These are phyloP conservation scores for Cymodocea nodosa DNA, from an alignment of 116 monocot genomes.

Conservation along the genomic window DNA sequence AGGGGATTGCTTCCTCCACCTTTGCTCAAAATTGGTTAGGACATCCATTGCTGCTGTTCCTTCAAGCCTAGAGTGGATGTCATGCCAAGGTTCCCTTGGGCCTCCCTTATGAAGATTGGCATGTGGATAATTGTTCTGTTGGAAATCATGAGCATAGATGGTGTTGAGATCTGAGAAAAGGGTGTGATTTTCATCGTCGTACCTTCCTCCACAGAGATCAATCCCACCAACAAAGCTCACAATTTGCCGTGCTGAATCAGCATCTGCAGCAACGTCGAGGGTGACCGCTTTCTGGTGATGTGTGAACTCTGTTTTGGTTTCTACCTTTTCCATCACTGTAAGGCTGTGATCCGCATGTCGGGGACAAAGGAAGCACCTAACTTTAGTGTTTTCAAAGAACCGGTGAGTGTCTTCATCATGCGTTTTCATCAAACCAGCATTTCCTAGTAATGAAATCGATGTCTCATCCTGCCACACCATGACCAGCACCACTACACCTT, in stretches of 20 bases:
- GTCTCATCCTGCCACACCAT: slow-evolving; percentile 63
- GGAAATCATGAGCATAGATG: not conserved
- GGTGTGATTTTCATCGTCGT: slow-evolving; percentile 35
- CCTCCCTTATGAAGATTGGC: too few relatives aligned
- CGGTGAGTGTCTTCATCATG: slow-evolving; percentile 32
- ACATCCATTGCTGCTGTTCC: slow-evolving; percentile 29
- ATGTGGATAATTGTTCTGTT: too few relatives aligned
- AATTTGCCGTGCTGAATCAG: slow-evolving; percentile 1
- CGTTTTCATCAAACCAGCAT: slow-evolving; percentile 24
- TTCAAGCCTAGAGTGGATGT: too few relatives aligned
- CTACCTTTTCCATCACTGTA: too few relatives aligned
- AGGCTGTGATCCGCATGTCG: too few relatives aligned
- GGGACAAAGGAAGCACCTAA: too few relatives aligned
- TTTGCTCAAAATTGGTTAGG: slow-evolving; percentile 33
- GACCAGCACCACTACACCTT: slow-evolving; percentile 44
- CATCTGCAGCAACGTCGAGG: too few relatives aligned
- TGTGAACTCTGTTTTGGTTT: too few relatives aligned
- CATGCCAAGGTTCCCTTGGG: too few relatives aligned
- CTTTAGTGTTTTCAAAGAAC: slow-evolving; percentile 8
- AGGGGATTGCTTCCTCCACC: slow-evolving; percentile 31
- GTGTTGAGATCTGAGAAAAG: slow-evolving; percentile 14
- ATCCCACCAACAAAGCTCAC: slow-evolving; percentile 42
- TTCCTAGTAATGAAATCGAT: slow-evolving; percentile 27
- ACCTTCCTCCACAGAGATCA: slow-evolving; percentile 28
- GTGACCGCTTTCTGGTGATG: too few relatives aligned